These are phyloP conservation scores for Candida dubliniensis DNA, from an alignment of 1,139 yeast species.

Conservation along the genomic window DNA sequence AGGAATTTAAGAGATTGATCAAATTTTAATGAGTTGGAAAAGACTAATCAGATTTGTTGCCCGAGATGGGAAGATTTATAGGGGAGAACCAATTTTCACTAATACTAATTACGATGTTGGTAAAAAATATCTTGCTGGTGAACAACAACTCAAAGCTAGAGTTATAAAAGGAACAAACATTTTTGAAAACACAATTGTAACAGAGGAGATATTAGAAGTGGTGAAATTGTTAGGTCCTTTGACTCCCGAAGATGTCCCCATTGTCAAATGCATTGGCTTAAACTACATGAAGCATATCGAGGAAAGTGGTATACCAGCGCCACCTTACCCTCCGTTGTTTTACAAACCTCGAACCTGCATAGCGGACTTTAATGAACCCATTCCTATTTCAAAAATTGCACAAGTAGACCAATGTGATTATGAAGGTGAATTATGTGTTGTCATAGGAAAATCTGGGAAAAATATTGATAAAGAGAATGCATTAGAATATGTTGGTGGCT, in stretches of 20 bases:
- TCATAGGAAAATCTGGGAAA: conserved; percentile 50
- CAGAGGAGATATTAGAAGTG: conserved; percentile 32
- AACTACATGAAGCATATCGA: conserved; percentile 34
- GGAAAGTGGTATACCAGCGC: conserved; percentile 31
- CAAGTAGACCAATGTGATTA: conserved; percentile 43
- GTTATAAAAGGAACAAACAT: conserved; percentile 41
- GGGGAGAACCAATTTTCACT: conserved; percentile 17
- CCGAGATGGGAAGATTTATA: conserved; percentile 16
- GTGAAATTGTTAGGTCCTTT: conserved; percentile 39
- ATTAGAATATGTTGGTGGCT: conserved; percentile 49
- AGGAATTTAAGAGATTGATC: not conserved
- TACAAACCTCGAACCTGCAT: conserved; percentile 45
- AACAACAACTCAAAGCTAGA: conserved; percentile 24
- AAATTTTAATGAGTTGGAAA: conserved; percentile 12
- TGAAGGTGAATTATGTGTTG: conserved; percentile 54
- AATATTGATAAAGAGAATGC: conserved; percentile 46
- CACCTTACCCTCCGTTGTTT: conserved; percentile 50
- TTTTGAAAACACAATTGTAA: conserved; percentile 35
- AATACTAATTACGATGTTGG: conserved; percentile 16
- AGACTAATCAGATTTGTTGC: conserved; percentile 19
- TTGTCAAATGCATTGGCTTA: conserved; percentile 40
- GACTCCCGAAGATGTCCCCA: conserved; percentile 29
- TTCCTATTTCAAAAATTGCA: conserved; percentile 44
- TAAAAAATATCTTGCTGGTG: conserved; percentile 13
- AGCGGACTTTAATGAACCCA: conserved; percentile 37